phyloP scores from a whole-genome alignment of 805 yeast genomes.

The Starmerella ratchasimensis region DNA sequence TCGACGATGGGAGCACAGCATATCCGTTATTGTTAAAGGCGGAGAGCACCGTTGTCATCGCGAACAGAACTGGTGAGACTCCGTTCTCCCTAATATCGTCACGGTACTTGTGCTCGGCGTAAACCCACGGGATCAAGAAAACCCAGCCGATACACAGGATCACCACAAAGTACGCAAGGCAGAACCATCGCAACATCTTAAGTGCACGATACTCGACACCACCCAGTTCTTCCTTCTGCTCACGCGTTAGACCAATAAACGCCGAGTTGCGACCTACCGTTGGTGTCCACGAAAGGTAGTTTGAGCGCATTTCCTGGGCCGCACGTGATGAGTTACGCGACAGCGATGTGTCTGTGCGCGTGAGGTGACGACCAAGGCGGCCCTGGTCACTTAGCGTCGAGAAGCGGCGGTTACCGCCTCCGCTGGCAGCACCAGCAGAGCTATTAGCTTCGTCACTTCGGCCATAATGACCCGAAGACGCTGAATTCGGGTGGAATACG shows the following conservation, averaged over 20 bases:
- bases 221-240: constrained; percentile 86
- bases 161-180: constrained; percentile 55
- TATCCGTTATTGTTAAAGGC: constrained; percentile 77
- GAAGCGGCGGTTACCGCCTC: not conserved
- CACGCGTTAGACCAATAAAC: constrained; percentile 65
- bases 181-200: constrained; percentile 48
- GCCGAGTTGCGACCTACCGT: constrained; percentile 88
- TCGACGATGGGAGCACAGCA: constrained; percentile 69
- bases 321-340: constrained; percentile 7
- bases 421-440: not conserved
- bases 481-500: constrained; percentile 3
- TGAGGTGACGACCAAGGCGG: constrained; percentile 1
- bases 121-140: constrained; percentile 36
- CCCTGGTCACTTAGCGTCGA: not conserved
- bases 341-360: constrained; percentile 10
- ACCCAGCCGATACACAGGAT: constrained; percentile 51
- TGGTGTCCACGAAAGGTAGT: constrained; percentile 78
- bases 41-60: constrained; percentile 65
- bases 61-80: constrained; percentile 83
- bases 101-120: constrained; percentile 19
- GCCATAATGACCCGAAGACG: not conserved
- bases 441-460: not conserved
- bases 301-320: constrained; percentile 24
- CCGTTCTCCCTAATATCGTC: constrained; percentile 39
- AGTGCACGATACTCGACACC: constrained; percentile 93